Evolutionary conservation across 768 basidiomycete species (phyloP), one percentile per base, ranked within the genome.

Genomic region (Lentinula sp.): DNA sequence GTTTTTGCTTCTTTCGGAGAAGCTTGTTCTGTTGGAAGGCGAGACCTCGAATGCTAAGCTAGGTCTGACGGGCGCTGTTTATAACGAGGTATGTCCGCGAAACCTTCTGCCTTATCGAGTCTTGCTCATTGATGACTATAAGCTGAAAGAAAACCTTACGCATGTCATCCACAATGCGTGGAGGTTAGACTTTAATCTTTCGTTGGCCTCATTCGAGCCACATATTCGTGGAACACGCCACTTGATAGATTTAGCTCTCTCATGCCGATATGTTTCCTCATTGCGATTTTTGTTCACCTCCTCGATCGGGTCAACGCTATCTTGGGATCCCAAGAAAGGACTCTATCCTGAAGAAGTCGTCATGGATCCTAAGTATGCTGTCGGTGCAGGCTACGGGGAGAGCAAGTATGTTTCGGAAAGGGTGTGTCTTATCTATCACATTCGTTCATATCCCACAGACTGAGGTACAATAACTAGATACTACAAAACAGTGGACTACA

Each of bases 111-210:
- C 13, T 39, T 6, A 39, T 8, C 13, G 13, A 13, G 13, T 39
- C 13, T 39, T 13, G 37, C 37, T 39, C 37, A 39, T 13, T 39
- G 37, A 9, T 39, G 7, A 39, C 6, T 1, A 39, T 3, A 8
- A 35, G 35, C 21, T 57, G 1, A 4, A 18, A n/a, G 8, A 57
- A 9, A 34, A 21, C 56, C 40, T 74, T 0, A 71, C 68, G 0
- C 52, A 61, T 21, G 67, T 74, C 28, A 69, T 75, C 0, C 68
- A 73, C 57, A 72, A 73, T 51, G 76, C 73, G 0, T 78, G 76
- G 77, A 65, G 70, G 2, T 64, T 78, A 1, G 72, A 78, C 56
- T 78, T 78, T 64, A 76, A 76, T 39, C 62, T 72, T 9, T 64
- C 71, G 0, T 67, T 77, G 1, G 21, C 64, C 1, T 75, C 74